phyloP scores from a whole-genome alignment of 768 basidiomycete genomes.

The Crepidotus variabilis region DNA sequence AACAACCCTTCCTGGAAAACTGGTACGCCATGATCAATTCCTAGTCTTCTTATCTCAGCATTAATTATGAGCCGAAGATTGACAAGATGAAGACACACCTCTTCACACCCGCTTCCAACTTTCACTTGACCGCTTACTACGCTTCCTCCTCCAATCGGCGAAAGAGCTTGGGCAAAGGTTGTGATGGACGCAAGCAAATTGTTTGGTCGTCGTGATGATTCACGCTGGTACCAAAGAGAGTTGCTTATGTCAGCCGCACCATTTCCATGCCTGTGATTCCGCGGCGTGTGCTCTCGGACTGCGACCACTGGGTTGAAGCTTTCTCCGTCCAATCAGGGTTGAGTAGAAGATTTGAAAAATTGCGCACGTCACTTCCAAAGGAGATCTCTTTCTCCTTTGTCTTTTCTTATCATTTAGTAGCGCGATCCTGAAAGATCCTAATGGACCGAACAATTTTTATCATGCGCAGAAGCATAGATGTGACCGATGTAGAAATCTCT shows the following conservation, averaged over 20 bases:
- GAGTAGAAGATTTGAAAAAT: not conserved
- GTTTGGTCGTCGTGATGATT: not conserved
- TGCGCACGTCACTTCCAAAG: not conserved
- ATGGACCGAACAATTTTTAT: not conserved
- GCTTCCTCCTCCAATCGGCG: slow-evolving; percentile 53
- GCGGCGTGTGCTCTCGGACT: not conserved
- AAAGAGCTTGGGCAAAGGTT: slow-evolving; percentile 26
- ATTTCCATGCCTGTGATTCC: not conserved
- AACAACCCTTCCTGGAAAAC: slow-evolving; percentile 85
- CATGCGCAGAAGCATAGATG: slow-evolving; percentile 11
- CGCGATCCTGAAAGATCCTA: not conserved
- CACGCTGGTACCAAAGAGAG: not conserved
- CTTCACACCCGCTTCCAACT: slow-evolving; percentile 74
- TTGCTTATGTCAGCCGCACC: not conserved
- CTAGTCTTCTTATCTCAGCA: slow-evolving; percentile 28
- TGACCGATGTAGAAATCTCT: slow-evolving; percentile 17
- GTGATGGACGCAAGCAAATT: not conserved
- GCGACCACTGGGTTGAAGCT: not conserved
- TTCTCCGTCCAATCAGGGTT: not conserved
- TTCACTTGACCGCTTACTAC: slow-evolving; percentile 45
- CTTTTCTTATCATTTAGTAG: not conserved
- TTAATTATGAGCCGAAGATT: slow-evolving; percentile 6
- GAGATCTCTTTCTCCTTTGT: not conserved
- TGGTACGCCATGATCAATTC: slow-evolving; percentile 70
- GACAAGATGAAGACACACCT: slow-evolving; percentile 34